A percentile compares a stretch with the other conserved stretches of the same genome.
phyloP scores from a whole-genome alignment of 2,329 filamentous ascomycete genomes.

The Neopestalotiopsis clavispora region DNA sequence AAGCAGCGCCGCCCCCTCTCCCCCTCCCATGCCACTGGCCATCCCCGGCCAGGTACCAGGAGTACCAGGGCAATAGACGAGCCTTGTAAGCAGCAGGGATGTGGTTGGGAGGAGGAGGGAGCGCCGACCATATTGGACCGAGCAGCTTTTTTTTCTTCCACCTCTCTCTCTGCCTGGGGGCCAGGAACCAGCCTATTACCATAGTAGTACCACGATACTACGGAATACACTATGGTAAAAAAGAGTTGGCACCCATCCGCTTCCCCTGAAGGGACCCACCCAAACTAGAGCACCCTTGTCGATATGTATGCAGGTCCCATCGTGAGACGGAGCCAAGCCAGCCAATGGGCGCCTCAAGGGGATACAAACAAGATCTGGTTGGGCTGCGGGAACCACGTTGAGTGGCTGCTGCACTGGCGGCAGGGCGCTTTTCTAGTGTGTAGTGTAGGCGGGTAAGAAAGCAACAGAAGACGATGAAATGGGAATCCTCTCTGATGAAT shows the following conservation, averaged over 20 bases:
- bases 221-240: neutral
- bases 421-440: slow-evolving; percentile 9
- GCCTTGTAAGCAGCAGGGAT: neutral
- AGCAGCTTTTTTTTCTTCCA: neutral
- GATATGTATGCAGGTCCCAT: slow-evolving; percentile 37
- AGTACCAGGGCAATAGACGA: neutral
- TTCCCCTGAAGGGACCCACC: slow-evolving; percentile 29
- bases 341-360: slow-evolving; percentile 27
- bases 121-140: slow-evolving; percentile 4
- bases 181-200: neutral
- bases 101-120: neutral
- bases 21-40: neutral
- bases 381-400: slow-evolving; percentile 20
- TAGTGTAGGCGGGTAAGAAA: neutral
- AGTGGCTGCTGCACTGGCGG: slow-evolving; percentile 10
- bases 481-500: too few relatives aligned
- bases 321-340: slow-evolving; percentile 31
- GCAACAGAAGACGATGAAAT: too few relatives aligned
- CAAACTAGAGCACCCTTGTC: slow-evolving; percentile 25
- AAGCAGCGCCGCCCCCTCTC: neutral
- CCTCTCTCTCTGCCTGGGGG: neutral
- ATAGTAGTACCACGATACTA: neutral
- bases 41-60: neutral
- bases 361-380: slow-evolving; percentile 18
- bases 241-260: slow-evolving; percentile 2